Base-by-base conservation (phyloP, 352 stramenopile genomes). In the Phytophthora capsici region DNA sequence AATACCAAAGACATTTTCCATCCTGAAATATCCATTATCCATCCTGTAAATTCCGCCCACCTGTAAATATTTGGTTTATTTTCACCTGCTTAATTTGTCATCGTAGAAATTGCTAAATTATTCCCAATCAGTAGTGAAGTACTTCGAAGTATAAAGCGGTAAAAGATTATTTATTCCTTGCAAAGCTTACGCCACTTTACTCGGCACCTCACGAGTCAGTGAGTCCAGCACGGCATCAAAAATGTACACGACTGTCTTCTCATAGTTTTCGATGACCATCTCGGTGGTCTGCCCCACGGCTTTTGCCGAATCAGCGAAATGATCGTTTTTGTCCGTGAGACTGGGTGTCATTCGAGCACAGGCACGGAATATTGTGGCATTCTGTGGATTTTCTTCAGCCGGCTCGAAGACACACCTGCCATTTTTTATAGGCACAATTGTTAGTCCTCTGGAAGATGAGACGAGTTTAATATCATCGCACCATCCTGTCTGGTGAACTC, bases 401-500 rank as follows among this genome's bases (percentile, higher is more conserved):
- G 78, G 73, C 61, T 88, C 75, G 23, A 88, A 82, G 10, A 82
- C 69, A 41, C 63, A 73, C 71, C 74, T 86, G n/a, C 12, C 45
- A 30, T 17, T 16, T 28, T 14, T 55, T 55, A 17, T 30, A 61
- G 17, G 40, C 17, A 54, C 19, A 14, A 34, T 16, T 6, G 25
- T 57, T 30, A 63, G 25, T 2, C 14, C 40, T 19, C 12, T 30
- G 5, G 13, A 30, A 28, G 30, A 14, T 16, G 32, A 16, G 23
- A 25, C 41, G 6, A 43, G 9, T 43, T 37, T 36, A 61, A 43
- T 7, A 9, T 36, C 32, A 17, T 69, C 69, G 8, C 46, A 86
- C 78, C 76, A 88, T 74, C 76, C 76, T 72, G 80, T 88, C 36
- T 85, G 71, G 45, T 66, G 68, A 13, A 88, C 37, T 10, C 66